These are phyloP conservation scores for Fraxinus dipetala DNA, from an alignment of 305 asterid genomes.

Conservation along the genomic window DNA sequence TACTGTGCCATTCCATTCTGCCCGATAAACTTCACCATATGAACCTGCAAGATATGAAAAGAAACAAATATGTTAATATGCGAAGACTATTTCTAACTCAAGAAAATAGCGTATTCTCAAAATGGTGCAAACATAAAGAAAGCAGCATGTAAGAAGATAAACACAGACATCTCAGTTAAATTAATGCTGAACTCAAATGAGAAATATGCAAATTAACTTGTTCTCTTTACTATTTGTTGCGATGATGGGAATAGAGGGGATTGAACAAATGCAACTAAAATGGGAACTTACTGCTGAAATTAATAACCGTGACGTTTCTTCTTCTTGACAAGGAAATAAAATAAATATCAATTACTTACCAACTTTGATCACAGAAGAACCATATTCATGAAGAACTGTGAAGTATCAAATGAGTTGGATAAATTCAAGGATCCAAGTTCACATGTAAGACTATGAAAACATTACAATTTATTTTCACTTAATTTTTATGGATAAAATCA, in stretches of 20 bases:
- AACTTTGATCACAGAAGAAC: not conserved
- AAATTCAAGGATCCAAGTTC: not conserved
- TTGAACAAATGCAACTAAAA: not conserved
- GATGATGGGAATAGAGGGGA: not conserved
- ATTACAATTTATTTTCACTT: not conserved
- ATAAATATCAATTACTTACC: not conserved
- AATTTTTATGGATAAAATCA: not conserved
- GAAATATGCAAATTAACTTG: not conserved
- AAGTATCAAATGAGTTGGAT: not conserved
- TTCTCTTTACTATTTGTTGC: not conserved
- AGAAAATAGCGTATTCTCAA: not conserved
- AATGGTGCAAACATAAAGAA: slow-evolving; percentile 6
- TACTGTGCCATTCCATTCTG: slow-evolving; percentile 97
- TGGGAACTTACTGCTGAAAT: not conserved
- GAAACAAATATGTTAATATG: slow-evolving; percentile 18
- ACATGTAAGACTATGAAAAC: not conserved
- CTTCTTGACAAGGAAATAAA: not conserved
- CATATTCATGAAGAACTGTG: not conserved
- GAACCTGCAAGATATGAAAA: slow-evolving; percentile 62
- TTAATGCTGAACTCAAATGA: not conserved
- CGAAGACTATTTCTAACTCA: slow-evolving; percentile 1
- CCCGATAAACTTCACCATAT: slow-evolving; percentile 93
- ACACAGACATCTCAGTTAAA: not conserved
- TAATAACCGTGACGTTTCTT: not conserved
- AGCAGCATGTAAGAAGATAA: not conserved